A percentile compares a stretch with the other conserved stretches of the same genome.
phyloP scores from a whole-genome alignment of 2,329 filamentous ascomycete species.

The Berkeleyomyces rouxiae region DNA sequence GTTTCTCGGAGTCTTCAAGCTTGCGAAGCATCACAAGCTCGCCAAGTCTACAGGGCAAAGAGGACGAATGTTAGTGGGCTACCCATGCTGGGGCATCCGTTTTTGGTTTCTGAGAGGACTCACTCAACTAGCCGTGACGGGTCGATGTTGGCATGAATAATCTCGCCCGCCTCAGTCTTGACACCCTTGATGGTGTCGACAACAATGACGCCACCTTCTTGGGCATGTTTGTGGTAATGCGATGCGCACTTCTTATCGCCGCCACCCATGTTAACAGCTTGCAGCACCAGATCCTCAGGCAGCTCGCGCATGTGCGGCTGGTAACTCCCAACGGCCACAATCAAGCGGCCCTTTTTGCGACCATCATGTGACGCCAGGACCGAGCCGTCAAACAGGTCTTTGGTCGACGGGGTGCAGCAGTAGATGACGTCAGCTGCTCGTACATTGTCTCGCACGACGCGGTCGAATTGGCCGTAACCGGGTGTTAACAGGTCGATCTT shows the following conservation, averaged over 20 bases:
- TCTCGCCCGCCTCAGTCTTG: constrained; percentile 69
- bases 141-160: constrained; percentile 59
- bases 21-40: constrained; percentile 51
- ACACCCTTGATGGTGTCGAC: constrained; percentile 67
- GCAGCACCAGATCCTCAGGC: constrained; percentile 55
- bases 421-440: constrained; percentile 65
- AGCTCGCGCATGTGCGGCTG: constrained; percentile 66
- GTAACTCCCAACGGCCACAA: constrained; percentile 55
- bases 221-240: constrained; percentile 51
- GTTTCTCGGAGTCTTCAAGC: constrained; percentile 8
- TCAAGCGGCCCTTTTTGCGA: constrained; percentile 50
- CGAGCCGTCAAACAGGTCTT: constrained; percentile 56
- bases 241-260: constrained; percentile 24
- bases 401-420: constrained; percentile 64
- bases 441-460: constrained; percentile 55
- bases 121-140: constrained; percentile 67
- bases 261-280: constrained; percentile 35
- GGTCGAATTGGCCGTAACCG: constrained; percentile 47
- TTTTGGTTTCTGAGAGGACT: constrained; percentile 18
- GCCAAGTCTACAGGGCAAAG: constrained; percentile 38
- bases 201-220: constrained; percentile 48
- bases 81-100: too few relatives aligned
- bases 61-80: not conserved
- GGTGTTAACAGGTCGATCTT: constrained; percentile 56
- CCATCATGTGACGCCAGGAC: constrained; percentile 59